These are phyloP conservation scores for Jimgerdemannia flammicorona DNA, from an alignment of 192 early-diverging fungal species.

Conservation along the genomic window DNA sequence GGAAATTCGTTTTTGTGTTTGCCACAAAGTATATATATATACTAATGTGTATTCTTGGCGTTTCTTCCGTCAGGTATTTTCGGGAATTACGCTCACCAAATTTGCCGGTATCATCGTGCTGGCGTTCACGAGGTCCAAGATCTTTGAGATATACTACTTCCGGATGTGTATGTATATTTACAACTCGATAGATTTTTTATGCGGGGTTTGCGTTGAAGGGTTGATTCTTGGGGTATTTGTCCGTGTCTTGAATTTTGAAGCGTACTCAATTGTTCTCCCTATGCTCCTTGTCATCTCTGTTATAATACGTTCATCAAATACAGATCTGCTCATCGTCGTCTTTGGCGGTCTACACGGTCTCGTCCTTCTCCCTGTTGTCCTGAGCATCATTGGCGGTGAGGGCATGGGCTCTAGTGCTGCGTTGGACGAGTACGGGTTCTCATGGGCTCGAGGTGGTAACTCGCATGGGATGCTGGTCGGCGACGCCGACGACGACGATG, in stretches of 20 bases:
- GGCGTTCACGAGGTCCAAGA: constrained; percentile 63
- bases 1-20: background rate
- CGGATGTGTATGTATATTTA: constrained; percentile 46
- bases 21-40: background rate
- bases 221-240: no score
- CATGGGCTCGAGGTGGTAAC: background rate
- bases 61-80: constrained; percentile 42
- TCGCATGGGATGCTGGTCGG: background rate
- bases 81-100: constrained; percentile 62
- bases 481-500: background rate
- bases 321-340: constrained; percentile 55
- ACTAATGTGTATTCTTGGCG: background rate
- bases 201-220: no score
- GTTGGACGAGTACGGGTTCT: constrained; percentile 42
- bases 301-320: no score
- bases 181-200: no score
- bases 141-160: constrained; percentile 69
- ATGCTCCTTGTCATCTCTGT: no score
- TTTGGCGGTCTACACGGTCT: constrained; percentile 56
- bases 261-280: no score
- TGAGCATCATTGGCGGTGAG: constrained; percentile 45
- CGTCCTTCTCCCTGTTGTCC: constrained; percentile 52
- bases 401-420: constrained; percentile 28
- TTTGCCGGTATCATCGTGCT: constrained; percentile 62
- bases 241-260: no score